Conservation (phyloP, 2,329 filamentous ascomycete species). For the Chaetomiaceae sp. region DNA sequence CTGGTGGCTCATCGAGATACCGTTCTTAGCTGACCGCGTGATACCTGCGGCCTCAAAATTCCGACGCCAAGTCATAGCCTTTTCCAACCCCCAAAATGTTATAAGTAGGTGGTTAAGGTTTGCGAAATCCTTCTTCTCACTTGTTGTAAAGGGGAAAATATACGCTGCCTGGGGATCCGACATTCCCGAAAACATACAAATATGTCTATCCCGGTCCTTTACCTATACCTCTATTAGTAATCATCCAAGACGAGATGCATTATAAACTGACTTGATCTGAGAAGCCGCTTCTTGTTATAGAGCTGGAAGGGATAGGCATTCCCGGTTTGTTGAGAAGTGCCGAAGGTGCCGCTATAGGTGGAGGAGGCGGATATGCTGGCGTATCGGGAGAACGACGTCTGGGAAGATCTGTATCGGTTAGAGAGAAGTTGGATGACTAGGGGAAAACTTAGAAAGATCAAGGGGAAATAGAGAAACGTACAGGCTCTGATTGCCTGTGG, state of each 20-base stretch:
- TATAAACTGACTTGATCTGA: not conserved
- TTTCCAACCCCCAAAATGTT: too few relatives aligned
- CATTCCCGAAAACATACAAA: too few relatives aligned
- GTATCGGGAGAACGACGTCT: not conserved
- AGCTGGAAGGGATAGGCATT: not conserved
- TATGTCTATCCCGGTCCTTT: too few relatives aligned
- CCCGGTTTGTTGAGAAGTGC: not conserved
- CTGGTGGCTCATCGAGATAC: conserved; percentile 3
- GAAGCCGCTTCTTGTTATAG: not conserved
- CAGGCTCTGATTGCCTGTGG: not conserved
- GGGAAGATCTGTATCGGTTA: not conserved
- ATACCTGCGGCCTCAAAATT: too few relatives aligned
- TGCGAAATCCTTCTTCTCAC: too few relatives aligned
- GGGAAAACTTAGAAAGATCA: not conserved
- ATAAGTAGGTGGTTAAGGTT: too few relatives aligned
- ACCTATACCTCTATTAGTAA: too few relatives aligned
- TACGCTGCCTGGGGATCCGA: too few relatives aligned
- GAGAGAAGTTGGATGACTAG: not conserved
- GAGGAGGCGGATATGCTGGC: not conserved
- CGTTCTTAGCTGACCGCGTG: too few relatives aligned
- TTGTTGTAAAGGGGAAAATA: too few relatives aligned
- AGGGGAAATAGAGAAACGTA: not conserved
- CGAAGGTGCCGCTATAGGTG: not conserved
- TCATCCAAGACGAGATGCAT: not conserved
- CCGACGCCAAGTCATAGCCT: too few relatives aligned